phyloP scores from a whole-genome alignment of 331 rosid genomes.

The Saraca asoca region DNA sequence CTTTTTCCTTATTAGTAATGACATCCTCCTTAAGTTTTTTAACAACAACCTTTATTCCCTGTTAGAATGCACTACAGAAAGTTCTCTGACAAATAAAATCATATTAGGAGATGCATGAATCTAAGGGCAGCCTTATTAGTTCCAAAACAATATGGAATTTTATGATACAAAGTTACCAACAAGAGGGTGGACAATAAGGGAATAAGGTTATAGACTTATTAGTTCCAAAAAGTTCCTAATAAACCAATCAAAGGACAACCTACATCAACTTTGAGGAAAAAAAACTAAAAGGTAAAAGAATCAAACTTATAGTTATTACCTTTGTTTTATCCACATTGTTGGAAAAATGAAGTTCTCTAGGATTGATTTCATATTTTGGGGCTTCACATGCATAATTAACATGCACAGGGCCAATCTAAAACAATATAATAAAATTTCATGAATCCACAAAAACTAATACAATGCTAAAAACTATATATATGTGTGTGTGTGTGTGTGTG shows the following conservation, averaged over 20 bases:
- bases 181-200: slow-evolving; percentile 3
- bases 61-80: slow-evolving; percentile 79
- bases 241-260: slow-evolving; percentile 4
- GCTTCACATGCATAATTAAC: slow-evolving; percentile 78
- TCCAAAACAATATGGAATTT: not conserved
- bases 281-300: not conserved
- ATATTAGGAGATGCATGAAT: slow-evolving; percentile 25
- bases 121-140: too few species aligned
- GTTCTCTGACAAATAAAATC: slow-evolving; percentile 62
- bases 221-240: slow-evolving; percentile 18
- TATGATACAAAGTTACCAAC: not conserved
- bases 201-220: not conserved
- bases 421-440: slow-evolving; percentile 20
- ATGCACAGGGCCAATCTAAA: slow-evolving; percentile 85
- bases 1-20: slow-evolving; percentile 68
- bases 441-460: slow-evolving; percentile 17
- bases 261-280: not conserved
- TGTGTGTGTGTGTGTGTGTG: too few species aligned
- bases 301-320: slow-evolving; percentile 42
- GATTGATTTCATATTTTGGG: slow-evolving; percentile 89
- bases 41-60: slow-evolving; percentile 91
- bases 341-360: slow-evolving; percentile 85
- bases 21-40: slow-evolving; percentile 80
- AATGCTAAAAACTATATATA: slow-evolving; percentile 34
- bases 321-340: slow-evolving; percentile 67